A percentile compares a stretch with the other conserved stretches of the same genome.
phyloP scores from a whole-genome alignment of 2,329 filamentous ascomycete genomes.

The Zopfia rhizophila region DNA sequence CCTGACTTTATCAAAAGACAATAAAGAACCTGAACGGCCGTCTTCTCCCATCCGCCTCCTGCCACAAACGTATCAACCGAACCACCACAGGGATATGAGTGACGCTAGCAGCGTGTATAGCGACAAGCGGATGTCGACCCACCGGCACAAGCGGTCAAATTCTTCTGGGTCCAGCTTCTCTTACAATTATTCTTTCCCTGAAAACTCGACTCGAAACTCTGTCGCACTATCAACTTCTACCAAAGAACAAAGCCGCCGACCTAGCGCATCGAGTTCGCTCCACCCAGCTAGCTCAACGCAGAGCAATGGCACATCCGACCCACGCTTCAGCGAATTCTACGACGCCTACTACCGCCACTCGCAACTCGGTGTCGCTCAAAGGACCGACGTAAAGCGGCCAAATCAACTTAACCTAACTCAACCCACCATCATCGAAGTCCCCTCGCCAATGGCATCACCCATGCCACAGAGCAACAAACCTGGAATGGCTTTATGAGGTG shows the following conservation, averaged over 20 bases:
- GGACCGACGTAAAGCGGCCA: slow-evolving; percentile 23
- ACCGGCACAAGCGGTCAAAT: slow-evolving; percentile 28
- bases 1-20: slow-evolving; percentile 39
- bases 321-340: slow-evolving; percentile 52
- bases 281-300: slow-evolving; percentile 27
- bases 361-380: slow-evolving; percentile 21
- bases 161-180: slow-evolving; percentile 25
- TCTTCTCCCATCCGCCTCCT: slow-evolving; percentile 28
- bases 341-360: slow-evolving; percentile 52
- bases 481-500: slow-evolving; percentile 31
- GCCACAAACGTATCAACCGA: slow-evolving; percentile 31
- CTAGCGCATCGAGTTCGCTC: slow-evolving; percentile 27
- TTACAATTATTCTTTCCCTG: slow-evolving; percentile 30
- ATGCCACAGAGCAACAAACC: slow-evolving; percentile 28
- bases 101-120: slow-evolving; percentile 48
- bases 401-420: slow-evolving; percentile 30
- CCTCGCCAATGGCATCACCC: slow-evolving; percentile 39
- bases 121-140: slow-evolving; percentile 36
- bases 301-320: slow-evolving; percentile 23
- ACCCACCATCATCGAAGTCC: slow-evolving; percentile 42
- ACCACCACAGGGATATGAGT: slow-evolving; percentile 42
- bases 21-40: slow-evolving; percentile 30
- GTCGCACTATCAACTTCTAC: slow-evolving; percentile 18
- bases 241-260: slow-evolving; percentile 27
- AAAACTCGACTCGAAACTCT: slow-evolving; percentile 33